Percentiles rank a stretch among this genome's conserved stretches.
Evolutionary conservation across 805 yeast genomes (phyloP).

Genomic region (Saccharomycopsis capsularis): DNA sequence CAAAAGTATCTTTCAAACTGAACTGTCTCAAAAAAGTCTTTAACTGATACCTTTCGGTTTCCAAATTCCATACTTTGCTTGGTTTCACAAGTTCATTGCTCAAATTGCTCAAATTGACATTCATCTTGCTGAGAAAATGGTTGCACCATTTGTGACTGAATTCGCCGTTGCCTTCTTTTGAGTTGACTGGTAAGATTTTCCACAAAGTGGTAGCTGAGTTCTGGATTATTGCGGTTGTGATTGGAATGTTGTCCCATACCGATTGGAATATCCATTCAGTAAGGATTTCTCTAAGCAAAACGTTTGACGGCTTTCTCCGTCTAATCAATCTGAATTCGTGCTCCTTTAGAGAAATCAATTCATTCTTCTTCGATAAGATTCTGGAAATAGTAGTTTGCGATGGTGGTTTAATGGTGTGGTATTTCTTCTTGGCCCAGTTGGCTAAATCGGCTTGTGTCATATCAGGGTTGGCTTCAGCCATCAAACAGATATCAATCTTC

Average conservation of each 20-base stretch:
- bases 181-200: slow-evolving; percentile 47
- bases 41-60: slow-evolving; percentile 42
- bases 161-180: slow-evolving; percentile 58
- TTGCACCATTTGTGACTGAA: slow-evolving; percentile 58
- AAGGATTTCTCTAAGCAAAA: slow-evolving; percentile 48
- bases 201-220: slow-evolving; percentile 58
- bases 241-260: slow-evolving; percentile 59
- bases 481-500: slow-evolving; percentile 58
- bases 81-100: slow-evolving; percentile 38
- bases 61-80: slow-evolving; percentile 55
- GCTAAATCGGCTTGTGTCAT: slow-evolving; percentile 66
- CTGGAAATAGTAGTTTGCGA: slow-evolving; percentile 64
- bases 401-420: slow-evolving; percentile 47
- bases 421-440: slow-evolving; percentile 52
- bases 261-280: slow-evolving; percentile 68
- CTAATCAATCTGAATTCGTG: slow-evolving; percentile 45
- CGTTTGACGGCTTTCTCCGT: slow-evolving; percentile 46
- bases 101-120: slow-evolving; percentile 43
- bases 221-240: slow-evolving; percentile 56
- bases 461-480: slow-evolving; percentile 59
- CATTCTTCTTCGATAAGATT: slow-evolving; percentile 49
- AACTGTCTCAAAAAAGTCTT: slow-evolving; percentile 40
- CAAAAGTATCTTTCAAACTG: slow-evolving; percentile 46
- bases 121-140: slow-evolving; percentile 41
- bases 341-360: slow-evolving; percentile 42